phyloP scores from a whole-genome alignment of 192 early-diverging fungal genomes.

The Coemansia sp. region DNA sequence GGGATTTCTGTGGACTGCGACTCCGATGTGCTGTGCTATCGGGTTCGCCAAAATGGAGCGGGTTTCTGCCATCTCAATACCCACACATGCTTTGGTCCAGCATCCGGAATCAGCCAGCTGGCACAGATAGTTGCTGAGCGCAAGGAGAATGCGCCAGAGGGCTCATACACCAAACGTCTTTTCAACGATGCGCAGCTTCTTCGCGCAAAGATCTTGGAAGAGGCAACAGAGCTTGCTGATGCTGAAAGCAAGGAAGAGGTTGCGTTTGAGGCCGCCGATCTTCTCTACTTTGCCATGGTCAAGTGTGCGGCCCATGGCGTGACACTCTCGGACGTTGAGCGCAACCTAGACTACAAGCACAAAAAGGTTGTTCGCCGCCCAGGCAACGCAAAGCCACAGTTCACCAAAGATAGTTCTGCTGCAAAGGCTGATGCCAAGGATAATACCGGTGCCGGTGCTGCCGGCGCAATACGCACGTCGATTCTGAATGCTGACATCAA shows the following conservation, averaged over 20 bases:
- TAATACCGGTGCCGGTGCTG: conserved; percentile 14
- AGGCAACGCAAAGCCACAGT: conserved; percentile 93
- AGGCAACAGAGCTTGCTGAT: conserved; percentile 89
- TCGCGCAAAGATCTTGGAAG: conserved; percentile 92
- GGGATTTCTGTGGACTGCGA: conserved; percentile 89
- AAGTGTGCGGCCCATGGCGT: conserved; percentile 85
- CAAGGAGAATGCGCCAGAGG: conserved; percentile 71
- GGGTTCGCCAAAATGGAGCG: conserved; percentile 80
- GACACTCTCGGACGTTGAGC: conserved; percentile 80
- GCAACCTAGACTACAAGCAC: conserved; percentile 78
- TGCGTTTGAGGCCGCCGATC: conserved; percentile 94
- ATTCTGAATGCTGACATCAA: conserved; percentile 37
- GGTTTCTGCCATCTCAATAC: conserved; percentile 96
- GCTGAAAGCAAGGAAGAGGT: conserved; percentile 75
- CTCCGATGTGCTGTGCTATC: conserved; percentile 80
- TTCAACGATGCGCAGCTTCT: conserved; percentile 83
- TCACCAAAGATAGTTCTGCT: conserved; percentile 29
- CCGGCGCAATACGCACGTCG: conserved; percentile 28
- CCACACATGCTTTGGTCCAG: conserved; percentile 87
- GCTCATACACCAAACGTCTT: conserved; percentile 89
- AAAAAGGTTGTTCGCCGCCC: conserved; percentile 83
- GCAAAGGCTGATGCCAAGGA: not conserved
- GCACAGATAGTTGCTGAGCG: conserved; percentile 68
- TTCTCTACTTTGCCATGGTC: conserved; percentile 92
- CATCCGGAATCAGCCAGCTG: conserved; percentile 73